Evolutionary conservation across 148 eudicot species (phyloP), one percentile per base, ranked within the genome.

Genomic region (Rhododendron williamsianum): DNA sequence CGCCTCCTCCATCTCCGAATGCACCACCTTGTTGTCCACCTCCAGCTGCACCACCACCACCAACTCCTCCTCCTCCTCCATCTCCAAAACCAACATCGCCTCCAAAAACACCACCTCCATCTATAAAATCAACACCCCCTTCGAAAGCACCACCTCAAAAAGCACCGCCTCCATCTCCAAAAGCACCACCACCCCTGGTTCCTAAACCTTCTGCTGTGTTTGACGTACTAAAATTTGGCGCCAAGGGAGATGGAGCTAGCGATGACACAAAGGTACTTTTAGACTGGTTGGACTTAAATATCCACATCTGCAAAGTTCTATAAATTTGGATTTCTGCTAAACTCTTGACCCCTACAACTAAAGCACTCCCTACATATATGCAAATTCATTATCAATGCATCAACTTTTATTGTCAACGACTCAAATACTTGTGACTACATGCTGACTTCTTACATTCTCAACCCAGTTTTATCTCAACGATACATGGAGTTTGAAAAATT

Each of bases 231-330:
- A 91, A 92, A 73, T 96, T 88, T 87, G 98, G 98, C 11, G 98
- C 98, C 72, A 92, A 90, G 87, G 98, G 98, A 63, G 91, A 96
- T 87, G 98, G 95, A 87, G 85, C 69, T 73, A 88, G 85, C 2
- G 99, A 94, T 86, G 98, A 96, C 81, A 93, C 98, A 43, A 92
- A 93, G 96, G 98, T 95, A 89, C 43, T 35, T 52, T 81, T 33
- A 36, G 27, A 10, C 67, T 65, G 0, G 51, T 38, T n/a, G 41
- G 27, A 71, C 56, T 78, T 23, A 65, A 21, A 71, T 19, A 16
- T 60, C 58, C 72, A 58, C 48, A 56, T 56, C 15, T 82, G 83
- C 30, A 60, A 23, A 46, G 23, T 69, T 21, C 10, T 45, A 30
- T 9, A 11, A 63, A 12, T 43, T 65, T n/a, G n/a, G 35, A 6